These are phyloP conservation scores for Calonectria ilicicola DNA, from an alignment of 2,329 filamentous ascomycete genomes.

Conservation along the genomic window DNA sequence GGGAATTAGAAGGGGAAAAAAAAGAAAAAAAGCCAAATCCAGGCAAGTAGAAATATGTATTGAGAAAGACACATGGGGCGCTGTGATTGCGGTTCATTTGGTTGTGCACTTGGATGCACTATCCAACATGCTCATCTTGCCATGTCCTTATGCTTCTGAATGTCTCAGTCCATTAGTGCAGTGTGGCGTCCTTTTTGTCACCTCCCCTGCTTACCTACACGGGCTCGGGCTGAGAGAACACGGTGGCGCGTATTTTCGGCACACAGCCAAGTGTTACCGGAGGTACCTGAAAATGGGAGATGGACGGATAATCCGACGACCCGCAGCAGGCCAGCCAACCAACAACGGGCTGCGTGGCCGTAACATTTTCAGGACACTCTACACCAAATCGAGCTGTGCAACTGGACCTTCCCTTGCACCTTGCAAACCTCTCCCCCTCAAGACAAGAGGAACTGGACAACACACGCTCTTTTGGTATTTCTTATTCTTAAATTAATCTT, in stretches of 20 bases:
- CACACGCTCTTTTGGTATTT: slow-evolving; percentile 24
- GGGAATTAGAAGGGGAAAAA: no score
- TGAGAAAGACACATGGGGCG: no score
- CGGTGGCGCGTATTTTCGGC: slow-evolving; percentile 45
- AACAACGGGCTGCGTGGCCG: slow-evolving; percentile 45
- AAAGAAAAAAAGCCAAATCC: no score
- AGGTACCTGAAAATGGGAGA: slow-evolving; percentile 34
- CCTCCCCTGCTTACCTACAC: background rate
- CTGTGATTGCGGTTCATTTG: background rate
- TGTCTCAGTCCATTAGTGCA: background rate
- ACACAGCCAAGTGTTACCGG: slow-evolving; percentile 9
- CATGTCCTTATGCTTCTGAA: background rate
- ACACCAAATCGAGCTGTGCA: slow-evolving; percentile 27
- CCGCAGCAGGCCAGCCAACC: slow-evolving; percentile 33
- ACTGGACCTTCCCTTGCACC: slow-evolving; percentile 17
- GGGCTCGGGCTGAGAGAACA: slow-evolving; percentile 44
- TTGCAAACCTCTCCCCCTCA: slow-evolving; percentile 13
- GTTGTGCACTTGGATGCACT: background rate
- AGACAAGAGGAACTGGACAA: slow-evolving; percentile 11
- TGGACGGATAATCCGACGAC: slow-evolving; percentile 50
- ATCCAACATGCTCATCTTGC: background rate
- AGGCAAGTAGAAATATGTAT: no score
- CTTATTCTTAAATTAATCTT: slow-evolving; percentile 23
- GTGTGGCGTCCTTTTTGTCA: background rate
- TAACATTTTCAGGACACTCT: slow-evolving; percentile 44